Base-by-base conservation (phyloP, 768 basidiomycete species). In the Boletus bicolor region DNA sequence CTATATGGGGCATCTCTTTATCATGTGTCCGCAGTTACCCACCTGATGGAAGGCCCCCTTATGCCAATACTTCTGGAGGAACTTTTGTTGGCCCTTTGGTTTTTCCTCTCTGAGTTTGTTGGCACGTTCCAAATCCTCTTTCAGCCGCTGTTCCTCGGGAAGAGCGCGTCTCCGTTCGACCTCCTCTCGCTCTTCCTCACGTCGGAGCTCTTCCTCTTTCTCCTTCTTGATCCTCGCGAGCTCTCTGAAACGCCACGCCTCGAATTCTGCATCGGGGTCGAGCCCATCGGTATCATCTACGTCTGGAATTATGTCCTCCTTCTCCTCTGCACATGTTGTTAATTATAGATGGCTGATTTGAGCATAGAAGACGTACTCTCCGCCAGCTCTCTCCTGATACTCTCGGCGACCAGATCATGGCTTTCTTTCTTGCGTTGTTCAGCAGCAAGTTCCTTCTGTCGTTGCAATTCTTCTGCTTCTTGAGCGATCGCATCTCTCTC, bases 41-140 rank as follows among this genome's bases (percentile, higher is more conserved):
- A 91, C 94, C 82, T 95, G 92, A 71, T 97, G 93, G 79, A 98
- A 99, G 56, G 96, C 97, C 64, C 97, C 97, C 73, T 96, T 98
- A 77, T 99, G 97, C 86, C 93, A 98, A 70, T 97, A 99, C 73
- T 97, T 98, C 71, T 98, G 94, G 59, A 98, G 72, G 74, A 98
- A 98, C 67, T 85, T 91, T 68, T 93, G 90, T 59, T 91, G 81
- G 4, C 91, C 93, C 68, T 97, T 90, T 1, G 91, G 90, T 73
- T 95, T 96, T 51, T 91, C 91, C 52, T 87, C 87, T 53, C 97
- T 79, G 34, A 82, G 75, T 69, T 90, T 85, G 55, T 92, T 81
- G 3, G 94, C 95, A 41, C 78, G 84, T 69, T 91, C 94, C 57
- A 95, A 67, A 70, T 99, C 97, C 70, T 99, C 97, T 71, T 85